Percentiles rank a stretch among this genome's conserved stretches.
Conservation (phyloP, 2,329 filamentous ascomycete species). For the Simplicillium sp. region DNA sequence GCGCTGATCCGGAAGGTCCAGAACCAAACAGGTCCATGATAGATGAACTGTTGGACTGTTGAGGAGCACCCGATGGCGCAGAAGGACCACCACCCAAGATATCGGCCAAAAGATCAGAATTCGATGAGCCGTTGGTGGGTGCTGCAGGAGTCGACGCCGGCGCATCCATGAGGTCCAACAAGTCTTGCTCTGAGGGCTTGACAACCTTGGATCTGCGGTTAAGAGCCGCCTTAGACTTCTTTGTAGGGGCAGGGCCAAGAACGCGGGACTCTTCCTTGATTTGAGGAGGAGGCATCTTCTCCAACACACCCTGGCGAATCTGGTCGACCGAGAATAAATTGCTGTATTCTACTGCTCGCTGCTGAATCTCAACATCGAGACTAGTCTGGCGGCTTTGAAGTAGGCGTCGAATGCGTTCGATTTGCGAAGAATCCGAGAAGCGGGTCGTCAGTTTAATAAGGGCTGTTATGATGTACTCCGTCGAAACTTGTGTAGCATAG, state of each 20-base stretch:
- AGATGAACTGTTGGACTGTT: constrained; percentile 50
- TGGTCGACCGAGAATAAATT: constrained; percentile 90
- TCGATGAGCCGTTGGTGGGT: constrained; percentile 51
- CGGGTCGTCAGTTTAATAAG: constrained; percentile 92
- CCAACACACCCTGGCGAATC: constrained; percentile 79
- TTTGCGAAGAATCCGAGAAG: constrained; percentile 71
- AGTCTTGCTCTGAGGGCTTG: constrained; percentile 83
- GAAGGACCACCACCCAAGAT: constrained; percentile 71
- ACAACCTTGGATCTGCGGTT: constrained; percentile 68
- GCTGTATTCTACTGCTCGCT: constrained; percentile 87
- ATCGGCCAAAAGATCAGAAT: constrained; percentile 80
- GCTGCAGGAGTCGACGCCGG: constrained; percentile 40
- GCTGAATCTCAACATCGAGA: constrained; percentile 90
- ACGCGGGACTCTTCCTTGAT: constrained; percentile 93
- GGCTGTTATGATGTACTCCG: constrained; percentile 92
- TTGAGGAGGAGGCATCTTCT: constrained; percentile 96
- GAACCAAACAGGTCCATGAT: constrained; percentile 85
- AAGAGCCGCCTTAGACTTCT: constrained; percentile 56
- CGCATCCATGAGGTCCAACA: constrained; percentile 86
- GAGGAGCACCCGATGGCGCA: constrained; percentile 35
- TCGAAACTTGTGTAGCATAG: constrained; percentile 83
- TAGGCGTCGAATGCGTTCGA: constrained; percentile 75
- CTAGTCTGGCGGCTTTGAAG: constrained; percentile 73
- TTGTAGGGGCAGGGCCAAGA: constrained; percentile 63
- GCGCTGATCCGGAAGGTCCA: constrained; percentile 26